Evolutionary conservation across 257 asterid species (phyloP), one percentile per base, ranked within the genome.

Genomic region (Rhazya stricta): DNA sequence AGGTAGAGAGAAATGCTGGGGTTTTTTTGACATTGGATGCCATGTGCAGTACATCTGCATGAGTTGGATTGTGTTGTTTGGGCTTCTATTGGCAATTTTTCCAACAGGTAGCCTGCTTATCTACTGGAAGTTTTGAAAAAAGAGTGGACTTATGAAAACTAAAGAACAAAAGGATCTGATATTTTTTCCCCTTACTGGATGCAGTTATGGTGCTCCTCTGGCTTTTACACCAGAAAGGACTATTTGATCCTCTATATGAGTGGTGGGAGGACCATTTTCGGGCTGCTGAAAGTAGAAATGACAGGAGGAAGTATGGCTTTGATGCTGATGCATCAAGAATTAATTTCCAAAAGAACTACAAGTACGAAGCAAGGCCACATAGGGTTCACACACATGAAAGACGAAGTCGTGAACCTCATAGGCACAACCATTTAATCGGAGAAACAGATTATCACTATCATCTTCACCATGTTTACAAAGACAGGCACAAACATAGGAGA

Each of bases 211-310:
- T 92, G 73, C 84, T 92, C 32, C 82, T 95, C 21, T 92, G 96
- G 97, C 96, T 92, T 83, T 81, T 92, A 65, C 98, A 95, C 77
- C 87, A 89, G 74, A 88, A 91, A 78, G 98, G 97, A 53, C 74
- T 95, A 61, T 95, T 92, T 53, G 97, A 89, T 86, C 96, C 97
- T 48, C 74, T 92, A 54, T 88, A 92, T 60, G 99, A 95, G 78
- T 92, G 99, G 99, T 92, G 97, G 96, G 97, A 89, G 80, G 98
- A 95, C 87, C 96, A 91, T 76, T 54, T 84, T 79, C 86, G 88
- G 88, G 27, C 82, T 36, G 58, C 79, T 13, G 84, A 84, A 66
- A 81, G 74, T 67, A 74, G 69, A 45, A 63, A 43, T 72, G 30
- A 72, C 34, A 65, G 18, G 42, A 1, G 78, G 83, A 89, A 79